Evolutionary conservation across 306 rosid species (phyloP).

Genomic region (Casuarina equisetifolia): DNA sequence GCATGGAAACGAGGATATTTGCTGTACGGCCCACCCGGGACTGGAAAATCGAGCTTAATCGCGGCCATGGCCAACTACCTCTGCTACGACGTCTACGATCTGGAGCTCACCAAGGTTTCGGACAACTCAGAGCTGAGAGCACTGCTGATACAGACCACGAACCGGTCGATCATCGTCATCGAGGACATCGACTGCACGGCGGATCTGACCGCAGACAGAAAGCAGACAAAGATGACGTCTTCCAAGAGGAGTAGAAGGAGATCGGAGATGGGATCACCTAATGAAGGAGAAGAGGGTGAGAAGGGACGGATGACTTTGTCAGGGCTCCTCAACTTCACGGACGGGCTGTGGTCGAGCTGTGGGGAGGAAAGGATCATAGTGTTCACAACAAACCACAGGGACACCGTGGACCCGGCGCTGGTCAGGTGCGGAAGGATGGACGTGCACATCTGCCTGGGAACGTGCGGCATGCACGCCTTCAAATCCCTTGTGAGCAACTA

Average conservation of each 20-base stretch:
- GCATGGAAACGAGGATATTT: constrained; percentile 92
- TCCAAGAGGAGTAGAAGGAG: constrained; percentile 27
- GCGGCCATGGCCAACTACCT: constrained; percentile 88
- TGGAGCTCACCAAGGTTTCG: constrained; percentile 76
- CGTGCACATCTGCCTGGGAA: constrained; percentile 75
- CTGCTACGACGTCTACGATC: constrained; percentile 83
- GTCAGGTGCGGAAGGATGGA: constrained; percentile 90
- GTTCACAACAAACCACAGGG: constrained; percentile 72
- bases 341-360: constrained; percentile 86
- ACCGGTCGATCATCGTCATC: constrained; percentile 76
- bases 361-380: constrained; percentile 83
- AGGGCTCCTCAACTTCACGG: constrained; percentile 79
- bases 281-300: constrained; percentile 34
- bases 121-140: constrained; percentile 85
- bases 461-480: constrained; percentile 75
- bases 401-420: constrained; percentile 75
- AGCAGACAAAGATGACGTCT: constrained; percentile 30
- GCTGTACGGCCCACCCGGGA: constrained; percentile 82
- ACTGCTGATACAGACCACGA: constrained; percentile 74
- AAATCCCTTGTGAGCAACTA: constrained; percentile 58
- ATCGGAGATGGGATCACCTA: constrained; percentile 14
- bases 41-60: constrained; percentile 85
- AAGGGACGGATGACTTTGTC: constrained; percentile 70
- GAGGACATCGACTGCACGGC: constrained; percentile 86
- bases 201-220: constrained; percentile 70